phyloP scores from a whole-genome alignment of 148 eudicot species.

The Linanthus parryae region DNA sequence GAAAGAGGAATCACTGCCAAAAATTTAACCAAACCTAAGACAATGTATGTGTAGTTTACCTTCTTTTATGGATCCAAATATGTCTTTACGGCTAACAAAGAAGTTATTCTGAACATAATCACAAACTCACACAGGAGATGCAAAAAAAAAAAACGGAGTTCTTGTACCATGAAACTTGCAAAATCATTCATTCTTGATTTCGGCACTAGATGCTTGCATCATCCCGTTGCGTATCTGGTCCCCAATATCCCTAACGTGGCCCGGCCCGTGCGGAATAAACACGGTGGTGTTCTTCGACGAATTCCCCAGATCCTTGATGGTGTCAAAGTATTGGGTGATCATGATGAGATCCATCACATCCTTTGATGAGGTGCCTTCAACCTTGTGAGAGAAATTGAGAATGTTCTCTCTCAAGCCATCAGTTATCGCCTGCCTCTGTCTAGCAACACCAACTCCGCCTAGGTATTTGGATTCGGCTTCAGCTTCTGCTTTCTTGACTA shows the following conservation, averaged over 20 bases:
- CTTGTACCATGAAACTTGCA: neutral
- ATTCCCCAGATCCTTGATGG: constrained; percentile 88
- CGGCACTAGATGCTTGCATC: constrained; percentile 72
- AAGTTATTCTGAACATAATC: too few species aligned
- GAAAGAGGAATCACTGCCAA: too few species aligned
- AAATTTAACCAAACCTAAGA: too few species aligned
- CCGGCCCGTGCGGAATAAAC: constrained; percentile 96
- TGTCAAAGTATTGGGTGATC: constrained; percentile 97
- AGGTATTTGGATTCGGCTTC: constrained; percentile 94
- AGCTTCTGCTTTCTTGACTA: constrained; percentile 85
- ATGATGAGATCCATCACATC: constrained; percentile 98
- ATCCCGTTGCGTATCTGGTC: constrained; percentile 91
- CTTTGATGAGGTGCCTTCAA: constrained; percentile 87
- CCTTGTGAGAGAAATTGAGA: constrained; percentile 81
- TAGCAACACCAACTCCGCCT: constrained; percentile 96
- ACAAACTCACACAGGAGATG: too few species aligned
- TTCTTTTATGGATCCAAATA: too few species aligned
- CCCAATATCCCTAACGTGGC: constrained; percentile 83
- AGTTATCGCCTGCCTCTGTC: constrained; percentile 97
- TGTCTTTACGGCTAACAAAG: too few species aligned
- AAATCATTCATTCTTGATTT: constrained; percentile 17
- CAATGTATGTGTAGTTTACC: too few species aligned
- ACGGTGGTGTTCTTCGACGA: constrained; percentile 90
- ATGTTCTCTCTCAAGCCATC: constrained; percentile 97
- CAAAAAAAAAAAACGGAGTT: too few species aligned